Percentiles rank a stretch among this genome's conserved stretches.
These are phyloP conservation scores for Tulasnella sp. DNA, from an alignment of 768 basidiomycete species.

Conservation along the genomic window DNA sequence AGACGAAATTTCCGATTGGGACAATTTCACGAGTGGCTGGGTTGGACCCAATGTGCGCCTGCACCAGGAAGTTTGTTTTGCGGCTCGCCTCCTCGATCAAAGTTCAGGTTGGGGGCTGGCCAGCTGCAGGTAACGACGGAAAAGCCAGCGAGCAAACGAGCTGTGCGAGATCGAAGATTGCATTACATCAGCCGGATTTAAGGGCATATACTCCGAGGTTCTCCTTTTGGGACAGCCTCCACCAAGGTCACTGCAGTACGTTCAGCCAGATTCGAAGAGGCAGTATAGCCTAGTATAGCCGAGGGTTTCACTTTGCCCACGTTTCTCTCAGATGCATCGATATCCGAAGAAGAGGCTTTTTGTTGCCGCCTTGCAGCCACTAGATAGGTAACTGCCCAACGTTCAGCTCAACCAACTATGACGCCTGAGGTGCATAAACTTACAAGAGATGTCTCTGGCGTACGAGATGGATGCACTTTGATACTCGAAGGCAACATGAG, in stretches of 20 bases:
- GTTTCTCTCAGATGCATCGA: neutral
- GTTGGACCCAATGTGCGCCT: neutral
- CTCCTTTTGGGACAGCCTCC: neutral
- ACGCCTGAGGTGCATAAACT: neutral
- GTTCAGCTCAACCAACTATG: neutral
- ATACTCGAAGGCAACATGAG: neutral
- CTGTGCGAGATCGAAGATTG: neutral
- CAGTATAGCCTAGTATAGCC: neutral
- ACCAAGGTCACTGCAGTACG: neutral
- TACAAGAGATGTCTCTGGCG: neutral
- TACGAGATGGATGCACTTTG: neutral
- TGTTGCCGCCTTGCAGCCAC: neutral
- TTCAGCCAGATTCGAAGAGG: neutral
- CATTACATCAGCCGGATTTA: neutral
- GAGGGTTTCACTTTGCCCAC: neutral
- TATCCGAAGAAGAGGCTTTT: neutral
- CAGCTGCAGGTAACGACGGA: neutral
- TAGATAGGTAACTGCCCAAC: neutral
- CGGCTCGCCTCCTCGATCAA: neutral
- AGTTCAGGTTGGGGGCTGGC: neutral
- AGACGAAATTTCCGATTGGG: neutral
- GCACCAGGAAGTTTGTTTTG: neutral
- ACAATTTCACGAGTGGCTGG: neutral
- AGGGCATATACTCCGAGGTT: neutral
- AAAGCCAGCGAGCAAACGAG: neutral